Evolutionary conservation across 768 basidiomycete genomes (phyloP), one percentile per base, ranked within the genome.

Genomic region (Pulveroboletus frians): DNA sequence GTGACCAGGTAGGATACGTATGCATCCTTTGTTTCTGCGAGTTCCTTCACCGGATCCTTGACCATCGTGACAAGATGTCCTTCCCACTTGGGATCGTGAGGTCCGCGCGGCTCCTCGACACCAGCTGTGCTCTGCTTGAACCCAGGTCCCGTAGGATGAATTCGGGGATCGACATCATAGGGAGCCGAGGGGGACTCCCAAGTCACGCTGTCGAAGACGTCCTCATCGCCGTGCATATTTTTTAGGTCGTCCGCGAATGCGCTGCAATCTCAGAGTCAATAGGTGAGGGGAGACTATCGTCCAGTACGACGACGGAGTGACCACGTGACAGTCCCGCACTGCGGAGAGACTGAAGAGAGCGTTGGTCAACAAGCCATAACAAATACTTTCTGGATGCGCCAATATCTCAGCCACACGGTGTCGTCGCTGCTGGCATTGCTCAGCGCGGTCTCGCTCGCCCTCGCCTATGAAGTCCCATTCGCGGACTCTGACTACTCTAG

Each of bases 21-120:
- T 53, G 90, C 86, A 64, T 99, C 95, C 73, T 96, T 97, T 29
- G 93, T 95, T 59, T 96, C 95, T 51, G 94, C 87, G 23, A 97
- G 78, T 68, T 97, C 94, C 67, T 95, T 97, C 54, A 92, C 83
- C 26, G 95, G 94, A 66, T 98, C 94, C 61, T 85, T 83, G 56
- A 98, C 92, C 39, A 75, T 73, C 21, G 86, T 88, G 43, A 85
- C 76, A 52, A 92, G 81, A 68, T 84, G 84, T 9, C 90, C 91
- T 66, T 92, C 91, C 90, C 90, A 92, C 69, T 90, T 92, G 43
- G 90, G 88, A 62, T 90, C 85, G 55, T 83, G 79, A 14, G 90
- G 87, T 3, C 74, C 73, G 7, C 68, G 66, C n/a, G 77, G 78
- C 43, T 84, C 83, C 51, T 82, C 83, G 54, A 75, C 70, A 58